A percentile compares a stretch with the other conserved stretches of the same genome.
phyloP scores from a whole-genome alignment of 192 early-diverging fungal species.

The Linnemannia hyalina region DNA sequence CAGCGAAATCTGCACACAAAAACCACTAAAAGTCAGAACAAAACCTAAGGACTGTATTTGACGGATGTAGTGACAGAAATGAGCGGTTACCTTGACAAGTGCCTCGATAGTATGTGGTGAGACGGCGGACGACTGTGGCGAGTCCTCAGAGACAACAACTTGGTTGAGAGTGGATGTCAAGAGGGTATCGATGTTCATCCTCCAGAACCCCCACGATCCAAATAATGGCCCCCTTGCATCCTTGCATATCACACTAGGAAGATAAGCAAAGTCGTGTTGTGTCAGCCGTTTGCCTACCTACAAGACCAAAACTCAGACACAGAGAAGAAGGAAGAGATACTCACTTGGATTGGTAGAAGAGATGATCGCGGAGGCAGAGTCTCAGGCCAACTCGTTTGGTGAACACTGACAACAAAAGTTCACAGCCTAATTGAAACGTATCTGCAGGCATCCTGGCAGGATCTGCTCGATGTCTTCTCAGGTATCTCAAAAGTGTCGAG shows the following conservation, averaged over 20 bases:
- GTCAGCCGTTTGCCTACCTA: neutral
- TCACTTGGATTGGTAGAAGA: slow-evolving; percentile 37
- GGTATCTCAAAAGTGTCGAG: slow-evolving; percentile 19
- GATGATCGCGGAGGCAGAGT: slow-evolving; percentile 25
- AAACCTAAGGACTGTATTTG: neutral
- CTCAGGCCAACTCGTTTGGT: slow-evolving; percentile 25
- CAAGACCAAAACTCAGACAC: neutral
- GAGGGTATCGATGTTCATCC: slow-evolving; percentile 20
- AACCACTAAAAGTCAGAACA: neutral
- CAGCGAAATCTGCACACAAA: slow-evolving; percentile 26
- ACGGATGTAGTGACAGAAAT: neutral
- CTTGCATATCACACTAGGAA: slow-evolving; percentile 6
- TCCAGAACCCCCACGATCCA: slow-evolving; percentile 48
- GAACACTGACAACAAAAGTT: slow-evolving; percentile 39
- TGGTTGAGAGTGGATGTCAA: slow-evolving; percentile 38
- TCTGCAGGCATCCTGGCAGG: slow-evolving; percentile 23
- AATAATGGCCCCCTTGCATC: slow-evolving; percentile 31
- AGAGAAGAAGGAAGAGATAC: neutral
- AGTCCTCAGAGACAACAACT: slow-evolving; percentile 19
- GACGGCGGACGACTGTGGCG: neutral
- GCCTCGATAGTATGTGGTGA: slow-evolving; percentile 27
- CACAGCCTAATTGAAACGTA: slow-evolving; percentile 29
- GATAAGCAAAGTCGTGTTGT: neutral
- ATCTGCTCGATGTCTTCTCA: slow-evolving; percentile 29
- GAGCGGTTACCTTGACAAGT: slow-evolving; percentile 26